Evolutionary conservation across 2,329 filamentous ascomycete species (phyloP), one percentile per base, ranked within the genome.

Genomic region (Hymenotorrendiella dingleyae): DNA sequence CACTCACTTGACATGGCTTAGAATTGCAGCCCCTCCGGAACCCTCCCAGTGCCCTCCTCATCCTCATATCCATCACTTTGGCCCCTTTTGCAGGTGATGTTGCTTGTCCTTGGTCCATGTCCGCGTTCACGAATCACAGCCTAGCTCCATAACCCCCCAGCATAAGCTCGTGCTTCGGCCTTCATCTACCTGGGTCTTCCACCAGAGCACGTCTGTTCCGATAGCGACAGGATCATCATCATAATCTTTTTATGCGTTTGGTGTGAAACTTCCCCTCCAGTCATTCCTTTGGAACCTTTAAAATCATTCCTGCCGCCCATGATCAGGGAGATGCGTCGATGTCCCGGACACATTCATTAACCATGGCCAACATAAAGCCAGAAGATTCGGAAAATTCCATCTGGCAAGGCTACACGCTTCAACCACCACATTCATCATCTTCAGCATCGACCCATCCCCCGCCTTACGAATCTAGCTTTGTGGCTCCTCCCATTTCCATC

Each of bases 341-440:
- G 58, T 58, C 58, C 53, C 43, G 50, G 27, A 60, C 58, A 47
- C 54, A 56, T 26, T 54, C 53, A 49, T 34, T 58, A 49, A 58
- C 58, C 49, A 60, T 59, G 58, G 55, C 58, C 41, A 52, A 55
- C 48, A 47, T 57, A 42, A 59, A 59, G 58, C 56, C 57, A 57
- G 57, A 59, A 52, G 55, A 60, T 40, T 47, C 54, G 37, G 52
- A 59, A 38, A 48, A 48, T 45, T 54, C 57, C 29, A 45, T 59
- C 45, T 61, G 58, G 58, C 58, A 59, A 51, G 50, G 56, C 48
- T 60, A 60, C 47, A 51, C 49, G 36, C 49, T 58, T 19, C 56
- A 59, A 45, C 40, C 52, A 34, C 54, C 54, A 21, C 36, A 46
- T 20, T 20, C 53, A 30, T 42, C 48, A 19, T 37, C 47, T 20